These are phyloP conservation scores for Leishmania mexicana DNA, from an alignment of 208 protist species.

Conservation along the genomic window DNA sequence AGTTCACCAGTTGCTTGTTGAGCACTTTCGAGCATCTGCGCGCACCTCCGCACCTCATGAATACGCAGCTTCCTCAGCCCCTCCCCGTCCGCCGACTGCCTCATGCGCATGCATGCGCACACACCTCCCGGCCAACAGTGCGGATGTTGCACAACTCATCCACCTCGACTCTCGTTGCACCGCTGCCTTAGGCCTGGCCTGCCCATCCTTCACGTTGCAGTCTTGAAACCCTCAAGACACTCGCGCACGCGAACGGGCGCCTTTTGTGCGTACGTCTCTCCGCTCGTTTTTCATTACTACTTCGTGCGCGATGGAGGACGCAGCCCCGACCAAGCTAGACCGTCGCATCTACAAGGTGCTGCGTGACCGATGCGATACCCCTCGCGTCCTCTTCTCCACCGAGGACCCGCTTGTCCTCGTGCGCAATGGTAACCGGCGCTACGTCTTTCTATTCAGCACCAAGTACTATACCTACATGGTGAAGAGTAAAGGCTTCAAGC, in stretches of 20 bases:
- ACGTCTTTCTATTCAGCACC: constrained; percentile 71
- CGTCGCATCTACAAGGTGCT: constrained; percentile 68
- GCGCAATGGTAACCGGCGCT: constrained; percentile 49
- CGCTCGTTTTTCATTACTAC: background rate
- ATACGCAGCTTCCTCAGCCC: background rate
- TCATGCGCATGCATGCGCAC: no score
- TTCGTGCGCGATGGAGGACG: constrained; percentile 5
- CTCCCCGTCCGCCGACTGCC: background rate
- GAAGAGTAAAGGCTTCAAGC: constrained; percentile 71
- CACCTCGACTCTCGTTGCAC: background rate
- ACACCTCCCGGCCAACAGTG: background rate
- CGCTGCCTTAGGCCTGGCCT: no score
- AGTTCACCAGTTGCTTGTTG: background rate
- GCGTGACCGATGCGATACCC: constrained; percentile 70
- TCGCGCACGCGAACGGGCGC: background rate
- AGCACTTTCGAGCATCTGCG: background rate
- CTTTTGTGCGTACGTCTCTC: background rate
- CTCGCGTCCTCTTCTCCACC: constrained; percentile 69
- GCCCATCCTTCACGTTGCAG: background rate
- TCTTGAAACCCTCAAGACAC: background rate
- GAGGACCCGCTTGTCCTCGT: constrained; percentile 45
- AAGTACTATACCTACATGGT: constrained; percentile 84
- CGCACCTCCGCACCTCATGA: background rate
- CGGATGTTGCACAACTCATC: background rate
- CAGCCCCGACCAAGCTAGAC: constrained; percentile 22